Evolutionary conservation across 2,329 filamentous ascomycete genomes (phyloP), one percentile per base, ranked within the genome.

Genomic region (Botryotinia narcissicola): DNA sequence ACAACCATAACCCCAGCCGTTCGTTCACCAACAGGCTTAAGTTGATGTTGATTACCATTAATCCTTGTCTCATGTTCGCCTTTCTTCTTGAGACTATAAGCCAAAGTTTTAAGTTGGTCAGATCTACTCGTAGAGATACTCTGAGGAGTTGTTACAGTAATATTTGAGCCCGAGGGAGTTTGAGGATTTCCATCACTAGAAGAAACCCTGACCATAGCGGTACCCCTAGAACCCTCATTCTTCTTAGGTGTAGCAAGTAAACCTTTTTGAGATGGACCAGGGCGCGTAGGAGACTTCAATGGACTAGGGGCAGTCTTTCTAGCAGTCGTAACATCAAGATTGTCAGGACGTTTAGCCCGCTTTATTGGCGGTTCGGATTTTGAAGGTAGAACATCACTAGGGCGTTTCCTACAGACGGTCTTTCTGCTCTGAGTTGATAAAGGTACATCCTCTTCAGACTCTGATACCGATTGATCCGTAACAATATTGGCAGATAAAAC

Each of bases 181-280:
- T 80, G 83, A 37, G 79, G 81, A 75, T 85, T 82, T 51, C 78
- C 79, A 71, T 84, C 83, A 20, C 75, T 78, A 9, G 81, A 82
- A 42, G 84, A 83, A 22, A 82, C 80, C 57, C 82, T 81, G 63
- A 83, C 82, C 80, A 83, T 82, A 35, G 79, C 77, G 4, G 78
- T 48, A 77, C 78, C 76, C 81, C 84, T 79, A 66, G 78, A 75
- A 14, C 77, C 75, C 37, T 81, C 73, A 35, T 83, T 83, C 77
- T 84, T 86, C 73, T 82, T 83, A 0, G 84, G 83, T 1, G 85
- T 85, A 22, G 81, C 77, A 40, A 83, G 81, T 22, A 76, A 75
- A 70, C 63, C 75, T 70, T 77, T 80, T 54, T 79, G 75, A n/a
- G 72, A 74, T 25, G 73, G n/a, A 18, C 68, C 60, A 46, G 70